Conservation (phyloP, 257 asterid species). For the Solanum bulbocastanum region DNA sequence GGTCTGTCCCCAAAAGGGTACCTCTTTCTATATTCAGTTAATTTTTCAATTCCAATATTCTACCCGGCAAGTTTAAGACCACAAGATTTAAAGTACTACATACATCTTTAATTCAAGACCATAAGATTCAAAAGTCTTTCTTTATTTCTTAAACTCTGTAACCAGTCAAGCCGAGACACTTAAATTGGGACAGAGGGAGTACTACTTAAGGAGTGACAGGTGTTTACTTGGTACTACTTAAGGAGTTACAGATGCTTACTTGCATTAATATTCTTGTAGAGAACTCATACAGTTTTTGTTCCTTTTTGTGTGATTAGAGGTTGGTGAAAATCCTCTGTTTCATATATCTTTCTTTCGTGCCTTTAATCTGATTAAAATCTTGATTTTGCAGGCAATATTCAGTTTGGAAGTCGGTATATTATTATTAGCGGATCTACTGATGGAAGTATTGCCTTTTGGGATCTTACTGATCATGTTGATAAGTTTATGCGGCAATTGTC, state of each 20-base stretch:
- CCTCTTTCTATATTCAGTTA: background rate
- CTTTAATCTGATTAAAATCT: background rate
- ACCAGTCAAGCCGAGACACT: background rate
- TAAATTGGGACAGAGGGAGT: background rate
- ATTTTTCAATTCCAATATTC: background rate
- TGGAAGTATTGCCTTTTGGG: slow-evolving; percentile 89
- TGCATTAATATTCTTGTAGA: background rate
- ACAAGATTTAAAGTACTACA: background rate
- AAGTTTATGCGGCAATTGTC: slow-evolving; percentile 54
- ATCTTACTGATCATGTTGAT: slow-evolving; percentile 64
- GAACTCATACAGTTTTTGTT: background rate
- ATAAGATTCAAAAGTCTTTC: background rate
- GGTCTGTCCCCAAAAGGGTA: background rate
- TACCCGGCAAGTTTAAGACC: background rate
- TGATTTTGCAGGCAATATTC: slow-evolving; percentile 30
- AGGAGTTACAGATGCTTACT: background rate
- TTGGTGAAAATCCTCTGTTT: background rate
- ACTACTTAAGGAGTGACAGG: background rate
- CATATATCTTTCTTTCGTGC: background rate
- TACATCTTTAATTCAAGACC: background rate
- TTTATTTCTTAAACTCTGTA: background rate
- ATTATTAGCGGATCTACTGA: slow-evolving; percentile 83
- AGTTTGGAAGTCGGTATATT: slow-evolving; percentile 40
- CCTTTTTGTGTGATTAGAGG: background rate
- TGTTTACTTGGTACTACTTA: background rate